Base-by-base conservation (phyloP, 805 yeast species). In the Priceomyces carsonii region DNA sequence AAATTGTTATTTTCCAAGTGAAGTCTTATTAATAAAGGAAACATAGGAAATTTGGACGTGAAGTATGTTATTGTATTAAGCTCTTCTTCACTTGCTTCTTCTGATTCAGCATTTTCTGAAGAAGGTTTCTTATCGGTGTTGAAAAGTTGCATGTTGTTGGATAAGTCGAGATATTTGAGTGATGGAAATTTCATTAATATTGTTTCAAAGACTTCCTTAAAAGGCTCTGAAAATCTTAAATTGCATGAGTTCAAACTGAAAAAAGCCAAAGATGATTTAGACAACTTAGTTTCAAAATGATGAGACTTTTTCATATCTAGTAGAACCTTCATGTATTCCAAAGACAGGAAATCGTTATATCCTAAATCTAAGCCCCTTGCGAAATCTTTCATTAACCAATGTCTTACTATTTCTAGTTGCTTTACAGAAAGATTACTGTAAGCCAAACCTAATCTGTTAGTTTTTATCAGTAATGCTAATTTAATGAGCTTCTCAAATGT, bases 291-390 rank as follows among this genome's bases (percentile, higher is more conserved):
- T 1, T 42, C 48, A 29, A 55, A 55, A 7, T 42, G 51, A 3
- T 53, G 47, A 3, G 37, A 35, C 18, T 44, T 51, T 24, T 40
- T 40, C 16, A 53, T 56, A 1, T 69, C 71, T 26, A 66, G 51
- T 16, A 75, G 52, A 8, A 70, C 67, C 19, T 53, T 57, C 33
- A 73, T 39, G 39, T 55, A 56, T 3, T 53, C 51, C 1, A 49
- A 25, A 4, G 61, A 49, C 55, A 70, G 69, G 38, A 84, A 60
- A 53, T 86, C 90, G 54, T 90, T 90, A 51, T 82, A 90, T 3
- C 95, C 95, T 14, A 90, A 50, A 64, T 89, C 96, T 5, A 90
- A 58, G 3, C 96, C 96, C 44, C 79, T 54, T 4, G 80, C 72
- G 18, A 63, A 47, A 63, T 50, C 56, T 59, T 58, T 41, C 47